Base-by-base conservation (phyloP, 2,329 filamentous ascomycete species). In the Niveomyces coronatus region DNA sequence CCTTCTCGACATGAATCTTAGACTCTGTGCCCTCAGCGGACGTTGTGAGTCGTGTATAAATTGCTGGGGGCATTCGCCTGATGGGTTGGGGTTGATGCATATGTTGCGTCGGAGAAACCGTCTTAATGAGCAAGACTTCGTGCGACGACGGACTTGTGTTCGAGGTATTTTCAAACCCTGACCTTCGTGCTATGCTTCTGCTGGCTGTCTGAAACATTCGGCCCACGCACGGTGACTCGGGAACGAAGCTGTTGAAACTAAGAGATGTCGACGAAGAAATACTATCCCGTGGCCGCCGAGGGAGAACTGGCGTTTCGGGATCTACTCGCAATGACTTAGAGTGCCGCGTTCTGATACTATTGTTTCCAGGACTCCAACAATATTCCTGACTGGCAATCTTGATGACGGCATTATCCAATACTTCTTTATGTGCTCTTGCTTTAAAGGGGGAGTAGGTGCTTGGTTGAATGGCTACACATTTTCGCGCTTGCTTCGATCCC, bases 381-480 rank as follows among this genome's bases (percentile, higher is more conserved):
- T 43, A 43, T 19, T 28, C 20, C n/a, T 43, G 31, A 29, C 19
- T 37, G 11, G 36, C 41, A 11, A 43, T 44, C n/a, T 31, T 31
- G 18, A 41, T 41, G 2, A 35, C 20, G 7, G 22, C 22, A 10
- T 32, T 18, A 9, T 18, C 11, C 13, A 17, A 9, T 22, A 27
- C 23, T 9, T 35, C 14, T 3, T 31, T 35, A 11, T 7, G 29
- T 8, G 31, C 18, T 31, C 4, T 14, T 14, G 11, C 8, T 13
- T 18, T 10, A 8, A 5, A 15, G 5, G 5, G n/a, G 13, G 31
- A 13, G 11, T 3, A 14, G 26, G 26, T 6, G 26, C 6, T 8
- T 13, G 13, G 23, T 18, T 10, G 14, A 26, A n/a, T 16, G 30
- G 23, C 31, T 31, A 11, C 19, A 22, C 19, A 13, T 24, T 26